Evolutionary conservation across 768 basidiomycete species (phyloP).

Genomic region (Trametopsis cervina): DNA sequence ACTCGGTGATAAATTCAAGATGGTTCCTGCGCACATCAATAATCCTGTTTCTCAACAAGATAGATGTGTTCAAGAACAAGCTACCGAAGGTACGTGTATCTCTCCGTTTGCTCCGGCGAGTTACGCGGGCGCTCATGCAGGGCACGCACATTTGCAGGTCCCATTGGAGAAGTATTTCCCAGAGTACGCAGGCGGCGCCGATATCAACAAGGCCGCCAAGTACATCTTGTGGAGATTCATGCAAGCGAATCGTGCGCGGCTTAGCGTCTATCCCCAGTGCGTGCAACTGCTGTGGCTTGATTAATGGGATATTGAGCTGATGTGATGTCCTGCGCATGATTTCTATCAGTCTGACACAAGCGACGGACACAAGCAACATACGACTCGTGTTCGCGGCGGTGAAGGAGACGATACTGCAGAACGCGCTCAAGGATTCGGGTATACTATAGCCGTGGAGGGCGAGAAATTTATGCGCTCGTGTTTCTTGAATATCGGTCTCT

Average conservation of each 20-base stretch:
- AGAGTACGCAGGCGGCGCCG: constrained; percentile 82
- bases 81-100: constrained; percentile 41
- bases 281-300: constrained; percentile 21
- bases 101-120: neutral
- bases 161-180: constrained; percentile 78
- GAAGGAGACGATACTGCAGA: constrained; percentile 90
- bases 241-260: constrained; percentile 76
- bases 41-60: constrained; percentile 66
- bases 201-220: constrained; percentile 92
- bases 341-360: constrained; percentile 64
- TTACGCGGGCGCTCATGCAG: too few species aligned
- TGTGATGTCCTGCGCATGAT: too few species aligned
- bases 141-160: constrained; percentile 35
- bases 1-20: constrained; percentile 71
- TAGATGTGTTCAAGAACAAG: constrained; percentile 73
- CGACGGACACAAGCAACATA: constrained; percentile 84
- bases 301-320: neutral
- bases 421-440: constrained; percentile 79
- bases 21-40: constrained; percentile 68
- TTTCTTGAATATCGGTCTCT: constrained; percentile 3
- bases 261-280: constrained; percentile 90
- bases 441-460: constrained; percentile 45
- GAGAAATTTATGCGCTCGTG: neutral
- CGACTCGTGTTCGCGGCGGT: constrained; percentile 79
- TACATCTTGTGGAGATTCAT: constrained; percentile 95